Conservation (phyloP, 768 basidiomycete species). For the Trametes meyenii region DNA sequence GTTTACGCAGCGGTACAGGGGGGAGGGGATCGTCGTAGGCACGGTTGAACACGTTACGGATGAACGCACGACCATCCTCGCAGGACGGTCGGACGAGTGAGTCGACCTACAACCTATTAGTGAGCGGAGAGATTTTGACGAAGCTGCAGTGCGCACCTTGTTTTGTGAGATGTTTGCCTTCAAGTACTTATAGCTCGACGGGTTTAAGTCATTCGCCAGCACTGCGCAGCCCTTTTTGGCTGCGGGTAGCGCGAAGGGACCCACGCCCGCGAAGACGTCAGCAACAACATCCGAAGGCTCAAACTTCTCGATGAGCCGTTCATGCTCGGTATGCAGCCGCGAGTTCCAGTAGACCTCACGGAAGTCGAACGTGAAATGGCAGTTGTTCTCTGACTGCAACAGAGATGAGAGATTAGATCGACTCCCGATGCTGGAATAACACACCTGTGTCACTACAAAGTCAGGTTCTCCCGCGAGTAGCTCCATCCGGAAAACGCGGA, state of each 20-base stretch:
- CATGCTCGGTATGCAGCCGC: constrained; percentile 88
- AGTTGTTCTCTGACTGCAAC: constrained; percentile 77
- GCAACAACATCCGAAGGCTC: constrained; percentile 77
- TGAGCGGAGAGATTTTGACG: not conserved
- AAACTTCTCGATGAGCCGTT: constrained; percentile 78
- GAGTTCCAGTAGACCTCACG: constrained; percentile 98
- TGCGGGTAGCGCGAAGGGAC: constrained; percentile 93
- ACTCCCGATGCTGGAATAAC: constrained; percentile 30
- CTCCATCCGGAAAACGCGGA: constrained; percentile 97
- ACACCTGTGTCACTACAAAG: constrained; percentile 84
- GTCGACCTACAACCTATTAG: constrained; percentile 54
- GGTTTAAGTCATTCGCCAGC: constrained; percentile 93
- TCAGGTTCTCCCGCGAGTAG: constrained; percentile 89
- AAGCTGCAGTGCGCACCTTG: constrained; percentile 51
- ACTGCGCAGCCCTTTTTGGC: constrained; percentile 91
- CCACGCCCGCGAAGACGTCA: constrained; percentile 97
- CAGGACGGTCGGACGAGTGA: constrained; percentile 72
- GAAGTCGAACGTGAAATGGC: constrained; percentile 92
- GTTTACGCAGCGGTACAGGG: constrained; percentile 20
- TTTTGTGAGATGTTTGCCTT: constrained; percentile 73
- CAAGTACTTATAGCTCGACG: constrained; percentile 80
- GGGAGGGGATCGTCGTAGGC: constrained; percentile 67
- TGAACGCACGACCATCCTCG: constrained; percentile 88
- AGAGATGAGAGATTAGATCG: not conserved
- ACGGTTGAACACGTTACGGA: constrained; percentile 56